Evolutionary conservation across 192 early-diverging fungal species (phyloP), one percentile per base, ranked within the genome.

Genomic region (Linnemannia hyalina): DNA sequence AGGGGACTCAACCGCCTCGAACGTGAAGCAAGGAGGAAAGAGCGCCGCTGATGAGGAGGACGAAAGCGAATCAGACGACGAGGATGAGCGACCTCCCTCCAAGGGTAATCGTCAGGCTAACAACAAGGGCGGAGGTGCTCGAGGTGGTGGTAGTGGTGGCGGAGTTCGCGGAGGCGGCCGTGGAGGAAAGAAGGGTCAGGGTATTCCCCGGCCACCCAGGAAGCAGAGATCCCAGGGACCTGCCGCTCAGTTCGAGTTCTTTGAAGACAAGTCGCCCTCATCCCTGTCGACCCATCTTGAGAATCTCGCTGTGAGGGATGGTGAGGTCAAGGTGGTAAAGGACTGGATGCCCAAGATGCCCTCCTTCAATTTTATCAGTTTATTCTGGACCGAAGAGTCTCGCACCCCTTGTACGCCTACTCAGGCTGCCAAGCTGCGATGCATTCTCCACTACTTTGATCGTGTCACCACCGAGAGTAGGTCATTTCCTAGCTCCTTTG

Each of bases 361-460:
- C 1, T 86, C 84, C 29, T 75, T 86, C 52, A 86, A 86, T 52
- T 80, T 86, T 49, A 77, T 86, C 18, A 86, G 80, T 65, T n/a
- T 80, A 41, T 86, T 86, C 76, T 86, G 84, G 84, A 63, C 49
- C 15, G 84, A 81, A 10, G 78, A 86, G 10, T 69, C 76, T n/a
- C 40, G 46, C 2, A 81, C 32, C 52, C 78, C 84, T 26, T 86
- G 84, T 54, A 78, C 84, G 2, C 22, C 60, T 26, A 55, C 80
- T 6, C 84, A 86, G 68, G 84, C 84, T 1, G 84, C 84, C 18
- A 86, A 80, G 36, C 69, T 86, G 23, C 68, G 84, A 4, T 86
- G 84, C 42, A 71, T 86, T 22, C 46, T 86, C 20, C 84, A 86
- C 42, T 86, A 86, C 71, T 86, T 86, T 80, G 84, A 86, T 16